Percentiles rank a stretch among this genome's conserved stretches.
Evolutionary conservation across 495 filamentous ascomycete genomes (phyloP).

Genomic region (Ascobolus immersus): DNA sequence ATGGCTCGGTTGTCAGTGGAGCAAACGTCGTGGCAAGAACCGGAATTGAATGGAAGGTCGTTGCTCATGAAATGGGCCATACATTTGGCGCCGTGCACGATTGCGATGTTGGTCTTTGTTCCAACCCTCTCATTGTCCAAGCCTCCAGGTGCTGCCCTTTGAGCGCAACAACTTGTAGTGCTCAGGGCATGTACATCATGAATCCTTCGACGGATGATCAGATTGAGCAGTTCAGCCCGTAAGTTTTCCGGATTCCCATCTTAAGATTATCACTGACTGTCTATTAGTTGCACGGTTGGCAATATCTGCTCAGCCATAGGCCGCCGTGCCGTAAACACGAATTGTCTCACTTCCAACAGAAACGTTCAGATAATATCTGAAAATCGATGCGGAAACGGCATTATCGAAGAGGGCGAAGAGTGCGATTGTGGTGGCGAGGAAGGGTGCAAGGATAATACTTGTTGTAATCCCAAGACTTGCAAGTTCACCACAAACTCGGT

Average conservation of each 20-base stretch:
- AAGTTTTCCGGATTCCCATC: constrained; percentile 1
- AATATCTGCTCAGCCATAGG: constrained; percentile 86
- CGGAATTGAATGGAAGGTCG: constrained; percentile 75
- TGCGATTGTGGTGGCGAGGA: constrained; percentile 73
- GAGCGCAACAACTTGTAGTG: constrained; percentile 41
- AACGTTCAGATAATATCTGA: constrained; percentile 66
- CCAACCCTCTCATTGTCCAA: constrained; percentile 28
- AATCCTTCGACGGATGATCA: constrained; percentile 57
- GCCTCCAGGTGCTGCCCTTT: constrained; percentile 76
- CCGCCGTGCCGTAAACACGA: constrained; percentile 48
- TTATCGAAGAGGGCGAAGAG: constrained; percentile 80
- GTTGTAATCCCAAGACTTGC: constrained; percentile 74
- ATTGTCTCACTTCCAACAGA: constrained; percentile 58
- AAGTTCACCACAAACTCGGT: constrained; percentile 51
- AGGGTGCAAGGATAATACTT: constrained; percentile 46
- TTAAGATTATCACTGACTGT: not conserved
- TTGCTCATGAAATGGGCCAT: constrained; percentile 87
- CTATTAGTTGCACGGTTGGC: constrained; percentile 43
- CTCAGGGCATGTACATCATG: constrained; percentile 64
- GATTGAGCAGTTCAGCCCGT: constrained; percentile 52
- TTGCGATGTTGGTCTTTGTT: constrained; percentile 45
- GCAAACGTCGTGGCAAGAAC: constrained; percentile 80
- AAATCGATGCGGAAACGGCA: constrained; percentile 82
- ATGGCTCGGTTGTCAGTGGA: constrained; percentile 27
- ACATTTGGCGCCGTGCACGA: constrained; percentile 94